These are phyloP conservation scores for Boletus sp. DNA, from an alignment of 768 basidiomycete genomes.

Conservation along the genomic window DNA sequence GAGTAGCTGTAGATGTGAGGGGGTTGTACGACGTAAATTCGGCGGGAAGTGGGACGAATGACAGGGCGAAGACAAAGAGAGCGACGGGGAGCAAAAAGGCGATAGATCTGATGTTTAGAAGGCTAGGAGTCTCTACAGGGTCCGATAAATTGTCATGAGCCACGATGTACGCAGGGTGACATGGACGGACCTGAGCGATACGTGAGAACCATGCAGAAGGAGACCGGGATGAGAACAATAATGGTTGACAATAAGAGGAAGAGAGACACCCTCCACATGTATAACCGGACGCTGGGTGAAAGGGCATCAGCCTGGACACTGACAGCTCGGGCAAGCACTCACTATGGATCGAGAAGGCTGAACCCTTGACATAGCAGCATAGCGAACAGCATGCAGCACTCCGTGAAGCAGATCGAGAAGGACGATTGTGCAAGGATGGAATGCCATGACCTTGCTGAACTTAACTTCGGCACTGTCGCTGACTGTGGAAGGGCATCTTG, in stretches of 20 bases:
- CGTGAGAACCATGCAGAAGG: slow-evolving; percentile 57
- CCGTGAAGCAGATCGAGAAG: slow-evolving; percentile 73
- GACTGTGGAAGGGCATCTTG: slow-evolving; percentile 25
- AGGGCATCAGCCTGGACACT: not conserved
- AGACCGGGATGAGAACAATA: slow-evolving; percentile 66
- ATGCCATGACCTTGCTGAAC: slow-evolving; percentile 41
- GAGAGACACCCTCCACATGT: slow-evolving; percentile 71
- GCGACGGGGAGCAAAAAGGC: slow-evolving; percentile 45
- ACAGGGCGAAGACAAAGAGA: slow-evolving; percentile 58
- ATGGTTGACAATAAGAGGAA: slow-evolving; percentile 57
- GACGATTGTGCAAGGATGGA: slow-evolving; percentile 53
- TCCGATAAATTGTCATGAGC: not conserved
- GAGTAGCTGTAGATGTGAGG: slow-evolving; percentile 51
- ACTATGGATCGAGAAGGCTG: slow-evolving; percentile 54
- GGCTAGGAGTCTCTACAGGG: slow-evolving; percentile 22
- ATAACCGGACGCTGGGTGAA: slow-evolving; percentile 49
- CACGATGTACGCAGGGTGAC: not conserved
- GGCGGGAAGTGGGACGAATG: slow-evolving; percentile 64
- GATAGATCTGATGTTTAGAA: slow-evolving; percentile 22
- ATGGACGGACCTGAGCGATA: slow-evolving; percentile 33
- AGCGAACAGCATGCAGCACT: slow-evolving; percentile 69
- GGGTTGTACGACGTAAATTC: slow-evolving; percentile 42
- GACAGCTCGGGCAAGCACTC: slow-evolving; percentile 25
- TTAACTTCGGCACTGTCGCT: slow-evolving; percentile 18
- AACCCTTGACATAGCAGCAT: slow-evolving; percentile 72